Evolutionary conservation across 2,329 filamentous ascomycete species (phyloP).

Genomic region (Gnomoniopsis smithogilvyi): DNA sequence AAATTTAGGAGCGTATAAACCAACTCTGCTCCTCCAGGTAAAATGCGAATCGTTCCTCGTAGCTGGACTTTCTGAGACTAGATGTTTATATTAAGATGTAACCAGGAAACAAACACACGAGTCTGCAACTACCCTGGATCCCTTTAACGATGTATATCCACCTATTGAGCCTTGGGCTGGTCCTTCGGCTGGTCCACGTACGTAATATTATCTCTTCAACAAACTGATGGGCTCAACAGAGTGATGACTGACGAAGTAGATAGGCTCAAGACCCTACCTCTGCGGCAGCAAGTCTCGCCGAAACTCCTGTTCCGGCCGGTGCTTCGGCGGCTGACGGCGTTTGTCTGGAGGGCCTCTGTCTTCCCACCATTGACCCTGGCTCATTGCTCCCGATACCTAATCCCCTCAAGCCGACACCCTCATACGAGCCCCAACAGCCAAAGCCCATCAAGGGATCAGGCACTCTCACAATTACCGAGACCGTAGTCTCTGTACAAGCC

Average conservation of each 20-base stretch:
- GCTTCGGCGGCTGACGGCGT: background rate
- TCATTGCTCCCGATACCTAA: background rate
- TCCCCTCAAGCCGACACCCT: background rate
- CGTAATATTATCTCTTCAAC: no score
- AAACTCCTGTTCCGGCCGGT: background rate
- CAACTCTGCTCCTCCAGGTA: no score
- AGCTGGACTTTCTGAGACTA: no score
- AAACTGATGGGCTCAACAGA: no score
- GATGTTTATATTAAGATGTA: no score
- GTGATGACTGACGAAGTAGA: background rate
- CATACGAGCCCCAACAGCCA: background rate
- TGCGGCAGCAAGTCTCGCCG: background rate
- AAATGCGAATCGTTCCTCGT: no score
- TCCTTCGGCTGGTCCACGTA: background rate
- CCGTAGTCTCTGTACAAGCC: constrained; percentile 1
- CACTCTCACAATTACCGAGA: background rate
- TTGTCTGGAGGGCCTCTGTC: background rate
- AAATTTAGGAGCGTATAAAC: no score
- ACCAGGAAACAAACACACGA: no score
- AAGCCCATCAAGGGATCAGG: background rate
- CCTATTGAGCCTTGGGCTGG: no score
- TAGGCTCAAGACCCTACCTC: background rate
- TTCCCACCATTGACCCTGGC: background rate
- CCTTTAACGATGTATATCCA: no score
- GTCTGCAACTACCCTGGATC: no score